Conservation (phyloP, 1,284 basidiomycete genomes). For the Ceratobasidium sp. region DNA sequence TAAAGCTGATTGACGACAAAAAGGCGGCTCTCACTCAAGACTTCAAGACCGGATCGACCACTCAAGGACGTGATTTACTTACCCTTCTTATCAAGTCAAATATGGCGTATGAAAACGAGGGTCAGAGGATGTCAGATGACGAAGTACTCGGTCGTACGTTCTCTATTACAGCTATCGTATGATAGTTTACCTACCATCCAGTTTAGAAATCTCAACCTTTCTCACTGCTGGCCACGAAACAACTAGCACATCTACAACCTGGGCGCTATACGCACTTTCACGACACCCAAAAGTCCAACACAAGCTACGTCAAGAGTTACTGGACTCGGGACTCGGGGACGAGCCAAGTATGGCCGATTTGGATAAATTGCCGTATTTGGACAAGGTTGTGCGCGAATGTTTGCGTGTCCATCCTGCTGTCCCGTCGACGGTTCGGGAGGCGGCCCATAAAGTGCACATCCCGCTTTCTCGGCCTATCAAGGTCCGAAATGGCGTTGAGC, state of each 20-base stretch:
- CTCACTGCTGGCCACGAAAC: constrained; percentile 76
- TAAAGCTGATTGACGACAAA: constrained; percentile 54
- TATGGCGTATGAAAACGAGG: constrained; percentile 55
- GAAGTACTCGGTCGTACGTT: constrained; percentile 80
- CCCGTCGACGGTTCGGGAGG: constrained; percentile 51
- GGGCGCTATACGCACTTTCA: constrained; percentile 74
- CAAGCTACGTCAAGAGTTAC: constrained; percentile 77
- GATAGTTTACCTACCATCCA: not conserved
- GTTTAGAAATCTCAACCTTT: constrained; percentile 49
- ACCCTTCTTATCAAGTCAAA: constrained; percentile 56
- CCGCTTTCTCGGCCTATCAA: constrained; percentile 57
- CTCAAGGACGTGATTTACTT: constrained; percentile 52
- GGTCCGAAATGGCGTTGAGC: constrained; percentile 60
- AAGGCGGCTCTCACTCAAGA: constrained; percentile 53
- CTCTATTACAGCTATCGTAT: constrained; percentile 48
- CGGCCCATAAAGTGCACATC: constrained; percentile 54
- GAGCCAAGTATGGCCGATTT: constrained; percentile 59
- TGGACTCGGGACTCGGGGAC: constrained; percentile 57
- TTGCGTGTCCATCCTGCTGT: constrained; percentile 54
- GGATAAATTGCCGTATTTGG: constrained; percentile 57
- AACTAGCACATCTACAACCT: constrained; percentile 65
- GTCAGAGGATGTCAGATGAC: constrained; percentile 74
- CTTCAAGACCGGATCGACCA: constrained; percentile 27
- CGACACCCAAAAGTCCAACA: constrained; percentile 68
- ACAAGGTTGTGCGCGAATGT: constrained; percentile 57